Evolutionary conservation across 176 grass and related monocot genomes (phyloP).

Genomic region (Thalia dealbata): DNA sequence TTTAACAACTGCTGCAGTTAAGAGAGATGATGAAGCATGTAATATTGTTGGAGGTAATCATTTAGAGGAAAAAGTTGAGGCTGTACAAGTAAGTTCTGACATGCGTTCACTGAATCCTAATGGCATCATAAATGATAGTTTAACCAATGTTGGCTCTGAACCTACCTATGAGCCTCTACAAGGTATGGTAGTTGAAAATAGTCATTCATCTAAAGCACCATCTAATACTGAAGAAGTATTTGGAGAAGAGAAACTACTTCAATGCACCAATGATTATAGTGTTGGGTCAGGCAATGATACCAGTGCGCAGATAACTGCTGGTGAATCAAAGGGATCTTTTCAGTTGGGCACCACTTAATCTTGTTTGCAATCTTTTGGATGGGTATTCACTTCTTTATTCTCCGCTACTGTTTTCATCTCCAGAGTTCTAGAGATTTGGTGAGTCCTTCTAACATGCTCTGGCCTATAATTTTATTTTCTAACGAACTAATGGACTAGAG

Average conservation of each 20-base stretch:
- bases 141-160: neutral
- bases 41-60: constrained; percentile 18
- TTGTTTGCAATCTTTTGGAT: neutral
- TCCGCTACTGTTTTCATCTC: neutral
- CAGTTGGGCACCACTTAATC: neutral
- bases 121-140: neutral
- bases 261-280: neutral
- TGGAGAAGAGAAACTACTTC: neutral
- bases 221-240: neutral
- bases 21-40: constrained; percentile 18
- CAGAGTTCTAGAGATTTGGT: neutral
- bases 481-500: neutral
- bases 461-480: neutral
- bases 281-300: neutral
- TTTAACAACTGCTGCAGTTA: constrained; percentile 15
- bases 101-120: neutral
- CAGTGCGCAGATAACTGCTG: neutral
- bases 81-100: neutral
- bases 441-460: neutral
- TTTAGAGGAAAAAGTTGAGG: neutral
- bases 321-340: constrained; percentile 1
- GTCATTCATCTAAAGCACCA: neutral
- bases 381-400: neutral
- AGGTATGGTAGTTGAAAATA: neutral
- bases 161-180: neutral